Base-by-base conservation (phyloP, 345 rosid species). In the Lumnitzera racemosa region DNA sequence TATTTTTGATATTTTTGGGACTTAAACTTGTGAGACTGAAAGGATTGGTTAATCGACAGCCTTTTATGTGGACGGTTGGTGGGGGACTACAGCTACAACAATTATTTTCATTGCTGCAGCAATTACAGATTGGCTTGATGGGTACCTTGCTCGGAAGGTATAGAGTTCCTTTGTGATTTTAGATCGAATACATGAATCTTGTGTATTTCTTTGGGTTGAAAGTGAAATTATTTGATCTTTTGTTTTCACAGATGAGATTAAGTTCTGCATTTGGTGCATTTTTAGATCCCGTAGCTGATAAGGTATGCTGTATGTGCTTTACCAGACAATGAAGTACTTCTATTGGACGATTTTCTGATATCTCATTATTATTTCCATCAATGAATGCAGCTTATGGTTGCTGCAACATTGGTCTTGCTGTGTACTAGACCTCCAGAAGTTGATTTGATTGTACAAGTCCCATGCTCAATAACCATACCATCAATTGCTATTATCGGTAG, bases 281-380 rank as follows among this genome's bases (percentile, higher is more conserved):
- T 79, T 81, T 95, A 84, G 97, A 90, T 76, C 99, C 97, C 6
- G 97, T 95, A 50, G 97, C 97, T 50, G 99, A 95, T 68, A 95
- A 95, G 90, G 99, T 94, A 72, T 46, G 57, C 29, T 58, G 11
- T 24, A 43, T 67, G 15, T 62, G 55, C 25, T 24, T 62, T 56
- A 46, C 57, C 49, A 51, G 55, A 36, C 36, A 9, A 13, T 58
- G 52, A 29, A 4, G 17, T 56, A 17, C 16, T 55, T 61, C 12
- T 13, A 52, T 53, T 7, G 2, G 36, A 13, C 23, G 2, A 15
- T 52, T 3, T 8, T 49, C 23, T 24, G 46, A 49, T 47, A 36
- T 49, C 56, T 54, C 16, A 48, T 36, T 9, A 36, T 36, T 36
- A 36, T 36, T 36, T 36, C 43, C 47, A 10, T n/a, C 50, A 25